These are phyloP conservation scores for Sporothrix dimorphospora DNA, from an alignment of 2,329 filamentous ascomycete species.

Conservation along the genomic window DNA sequence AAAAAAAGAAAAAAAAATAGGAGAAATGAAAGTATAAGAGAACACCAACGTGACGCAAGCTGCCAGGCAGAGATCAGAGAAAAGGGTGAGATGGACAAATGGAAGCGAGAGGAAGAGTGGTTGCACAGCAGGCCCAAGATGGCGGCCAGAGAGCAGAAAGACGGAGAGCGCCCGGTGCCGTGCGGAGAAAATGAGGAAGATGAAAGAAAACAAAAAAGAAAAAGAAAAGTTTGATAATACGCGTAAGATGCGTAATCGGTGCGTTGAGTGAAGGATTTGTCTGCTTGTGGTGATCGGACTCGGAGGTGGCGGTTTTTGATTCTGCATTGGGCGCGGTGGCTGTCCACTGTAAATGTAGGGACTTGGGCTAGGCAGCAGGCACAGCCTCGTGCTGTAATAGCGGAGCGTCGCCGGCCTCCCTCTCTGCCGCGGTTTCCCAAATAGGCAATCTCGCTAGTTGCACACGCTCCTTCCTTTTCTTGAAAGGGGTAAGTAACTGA, in stretches of 20 bases:
- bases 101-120: neutral
- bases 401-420: neutral
- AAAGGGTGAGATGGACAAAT: neutral
- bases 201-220: neutral
- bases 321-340: neutral
- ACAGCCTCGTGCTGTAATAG: constrained; percentile 15
- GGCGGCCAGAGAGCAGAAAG: neutral
- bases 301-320: neutral
- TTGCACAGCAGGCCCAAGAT: neutral
- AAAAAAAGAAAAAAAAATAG: neutral
- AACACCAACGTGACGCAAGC: constrained; percentile 4
- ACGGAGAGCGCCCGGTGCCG: too few relatives aligned
- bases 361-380: neutral
- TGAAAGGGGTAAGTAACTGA: neutral
- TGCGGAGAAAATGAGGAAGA: too few relatives aligned
- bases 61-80: neutral
- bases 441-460: constrained; percentile 15
- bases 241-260: constrained; percentile 1
- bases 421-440: constrained; percentile 5
- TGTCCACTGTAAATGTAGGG: neutral
- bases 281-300: neutral
- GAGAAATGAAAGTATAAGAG: too few relatives aligned
- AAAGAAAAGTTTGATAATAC: neutral
- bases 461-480: neutral
- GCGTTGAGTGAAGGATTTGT: neutral